Percentiles rank a stretch among this genome's conserved stretches.
Conservation (phyloP, 2,329 filamentous ascomycete species). For the Ophiocordyceps australis region DNA sequence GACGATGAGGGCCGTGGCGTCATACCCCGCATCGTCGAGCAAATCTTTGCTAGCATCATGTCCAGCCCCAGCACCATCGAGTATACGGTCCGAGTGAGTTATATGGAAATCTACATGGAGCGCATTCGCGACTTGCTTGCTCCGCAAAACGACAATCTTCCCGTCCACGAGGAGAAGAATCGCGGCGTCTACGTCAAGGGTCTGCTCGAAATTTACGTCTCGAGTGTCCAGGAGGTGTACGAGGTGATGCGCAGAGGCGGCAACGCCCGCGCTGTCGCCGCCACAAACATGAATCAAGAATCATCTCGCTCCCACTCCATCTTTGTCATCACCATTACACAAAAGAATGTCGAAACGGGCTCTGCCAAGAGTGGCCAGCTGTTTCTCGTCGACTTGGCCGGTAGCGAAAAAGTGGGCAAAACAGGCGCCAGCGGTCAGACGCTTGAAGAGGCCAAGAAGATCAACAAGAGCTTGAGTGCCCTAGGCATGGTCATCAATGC, state of each 20-base stretch:
- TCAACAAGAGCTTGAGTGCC: slow-evolving; percentile 98
- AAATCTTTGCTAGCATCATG: slow-evolving; percentile 92
- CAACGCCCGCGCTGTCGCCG: slow-evolving; percentile 73
- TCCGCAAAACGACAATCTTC: slow-evolving; percentile 88
- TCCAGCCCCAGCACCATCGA: slow-evolving; percentile 85
- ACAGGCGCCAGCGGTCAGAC: slow-evolving; percentile 95
- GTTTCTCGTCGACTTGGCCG: slow-evolving; percentile 93
- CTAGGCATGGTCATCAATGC: slow-evolving; percentile 98
- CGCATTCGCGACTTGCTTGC: slow-evolving; percentile 83
- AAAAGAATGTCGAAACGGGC: slow-evolving; percentile 94
- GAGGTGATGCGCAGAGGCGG: slow-evolving; percentile 92
- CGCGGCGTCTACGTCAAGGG: slow-evolving; percentile 94
- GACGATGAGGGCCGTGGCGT: slow-evolving; percentile 79
- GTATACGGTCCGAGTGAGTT: slow-evolving; percentile 95
- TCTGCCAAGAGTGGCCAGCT: slow-evolving; percentile 92
- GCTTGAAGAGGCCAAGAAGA: slow-evolving; percentile 97
- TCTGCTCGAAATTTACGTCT: slow-evolving; percentile 85
- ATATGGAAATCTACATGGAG: slow-evolving; percentile 99
- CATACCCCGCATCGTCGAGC: slow-evolving; percentile 90
- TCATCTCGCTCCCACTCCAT: slow-evolving; percentile 97
- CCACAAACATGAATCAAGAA: slow-evolving; percentile 98
- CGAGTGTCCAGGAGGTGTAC: slow-evolving; percentile 87
- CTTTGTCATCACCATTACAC: slow-evolving; percentile 89
- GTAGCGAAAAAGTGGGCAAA: slow-evolving; percentile 97
- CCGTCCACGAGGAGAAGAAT: slow-evolving; percentile 96